Percentiles rank a stretch among this genome's conserved stretches.
Evolutionary conservation across 2,329 filamentous ascomycete genomes (phyloP).

Genomic region (Aspergillus neoniger): DNA sequence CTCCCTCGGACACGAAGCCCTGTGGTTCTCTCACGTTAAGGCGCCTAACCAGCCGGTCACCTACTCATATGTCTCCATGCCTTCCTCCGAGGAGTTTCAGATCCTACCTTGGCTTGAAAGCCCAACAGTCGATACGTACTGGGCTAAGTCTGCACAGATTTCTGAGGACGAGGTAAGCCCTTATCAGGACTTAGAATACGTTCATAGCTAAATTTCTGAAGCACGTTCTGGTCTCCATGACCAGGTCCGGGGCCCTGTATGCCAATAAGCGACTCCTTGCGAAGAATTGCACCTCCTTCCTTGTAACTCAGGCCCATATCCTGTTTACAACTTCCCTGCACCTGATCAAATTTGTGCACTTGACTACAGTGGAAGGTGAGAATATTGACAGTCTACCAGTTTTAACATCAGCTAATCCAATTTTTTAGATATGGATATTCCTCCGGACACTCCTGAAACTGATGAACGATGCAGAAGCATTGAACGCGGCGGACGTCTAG

Average conservation of each 20-base stretch:
- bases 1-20: conserved; percentile 34
- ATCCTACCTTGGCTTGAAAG: conserved; percentile 33
- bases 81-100: conserved; percentile 20
- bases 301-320: conserved; percentile 77
- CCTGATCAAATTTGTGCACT: conserved; percentile 89
- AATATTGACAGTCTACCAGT: conserved; percentile 25
- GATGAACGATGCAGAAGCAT: conserved; percentile 92
- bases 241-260: conserved; percentile 74
- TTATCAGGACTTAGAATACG: background rate
- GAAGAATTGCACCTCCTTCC: conserved; percentile 90
- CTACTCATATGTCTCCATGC: conserved; percentile 34
- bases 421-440: conserved; percentile 71
- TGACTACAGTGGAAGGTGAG: conserved; percentile 65
- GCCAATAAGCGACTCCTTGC: conserved; percentile 72
- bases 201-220: conserved; percentile 28
- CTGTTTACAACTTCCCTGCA: conserved; percentile 92
- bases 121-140: conserved; percentile 40
- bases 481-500: conserved; percentile 81
- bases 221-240: conserved; percentile 64
- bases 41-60: conserved; percentile 28
- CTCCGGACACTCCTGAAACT: conserved; percentile 82
- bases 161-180: conserved; percentile 43
- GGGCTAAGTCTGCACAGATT: conserved; percentile 40
- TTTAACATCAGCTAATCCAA: conserved; percentile 18
- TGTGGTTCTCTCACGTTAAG: conserved; percentile 41